Evolutionary conservation across 2,329 filamentous ascomycete genomes (phyloP), one percentile per base, ranked within the genome.

Genomic region (Thielaviopsis ethacetica): DNA sequence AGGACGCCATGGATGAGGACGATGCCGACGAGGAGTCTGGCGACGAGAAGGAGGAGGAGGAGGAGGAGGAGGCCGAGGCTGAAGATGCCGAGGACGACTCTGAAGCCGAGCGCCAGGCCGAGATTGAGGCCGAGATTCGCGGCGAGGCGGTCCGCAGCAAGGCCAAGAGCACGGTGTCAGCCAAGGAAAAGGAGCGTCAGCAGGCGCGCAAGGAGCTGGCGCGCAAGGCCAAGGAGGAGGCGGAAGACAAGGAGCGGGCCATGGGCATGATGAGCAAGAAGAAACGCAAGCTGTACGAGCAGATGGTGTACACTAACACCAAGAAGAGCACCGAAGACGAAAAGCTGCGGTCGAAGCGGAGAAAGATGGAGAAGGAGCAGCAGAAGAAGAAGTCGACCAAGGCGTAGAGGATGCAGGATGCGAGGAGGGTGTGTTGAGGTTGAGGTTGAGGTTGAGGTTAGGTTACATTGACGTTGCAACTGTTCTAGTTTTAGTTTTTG

Each of bases 181-280:
- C 75, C 67, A 83, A 78, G 71, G 75, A 74, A 61, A 81, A 82
- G 71, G 75, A 77, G 38, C 85, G 85, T 72, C 81, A 84, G 64
- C 86, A 88, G 65, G 84, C 82, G 17, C 80, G 77, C 64, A 86
- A 87, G 68, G 81, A 81, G 66, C 75, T 84, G 30, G 78, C 80
- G 65, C 85, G 85, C 75, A 84, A 87, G 72, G 80, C 82, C 41
- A 80, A 82, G 62, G 78, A 83, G 67, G 87, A 93, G 68, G 84
- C 86, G 3, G 93, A 97, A 71, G 91, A 97, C 66, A 72, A 94
- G 61, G 90, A 95, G 71, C 80, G 91, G 63, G 85, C 88, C 70
- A 96, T 95, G 82, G 93, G 94, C 75, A 98, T 98, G 93, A 84
- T 97, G 77, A 88, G 86, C 71, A 88, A 94, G 72, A 93, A 94